Percentiles rank a stretch among this genome's conserved stretches.
Evolutionary conservation across 75 land plant species (phyloP).

Genomic region (Gnetum montanum): DNA sequence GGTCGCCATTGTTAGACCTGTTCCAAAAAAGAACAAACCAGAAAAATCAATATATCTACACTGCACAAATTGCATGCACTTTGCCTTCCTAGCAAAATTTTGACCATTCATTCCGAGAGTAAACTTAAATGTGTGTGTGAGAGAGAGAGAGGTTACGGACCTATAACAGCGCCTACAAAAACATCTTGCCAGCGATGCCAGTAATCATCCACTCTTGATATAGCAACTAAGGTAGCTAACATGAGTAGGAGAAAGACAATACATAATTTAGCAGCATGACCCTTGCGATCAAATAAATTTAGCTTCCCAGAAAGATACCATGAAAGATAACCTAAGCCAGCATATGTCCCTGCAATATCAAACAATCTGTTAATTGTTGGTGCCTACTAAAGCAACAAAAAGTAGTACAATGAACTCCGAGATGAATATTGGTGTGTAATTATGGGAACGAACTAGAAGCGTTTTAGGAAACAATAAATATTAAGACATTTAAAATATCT

Average conservation of each 20-base stretch:
- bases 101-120: neutral
- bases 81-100: neutral
- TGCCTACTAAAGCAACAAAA: too few species aligned
- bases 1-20: slow-evolving; percentile 19
- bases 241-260: slow-evolving; percentile 63
- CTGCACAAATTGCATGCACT: neutral
- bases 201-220: slow-evolving; percentile 83
- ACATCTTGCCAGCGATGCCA: slow-evolving; percentile 94
- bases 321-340: slow-evolving; percentile 64
- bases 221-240: slow-evolving; percentile 45
- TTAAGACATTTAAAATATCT: too few species aligned
- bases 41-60: neutral
- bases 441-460: too few species aligned
- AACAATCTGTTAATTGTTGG: too few species aligned
- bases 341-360: slow-evolving; percentile 89
- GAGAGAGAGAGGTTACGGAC: slow-evolving; percentile 6
- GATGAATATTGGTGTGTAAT: too few species aligned
- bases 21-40: neutral
- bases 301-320: slow-evolving; percentile 70
- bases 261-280: slow-evolving; percentile 68
- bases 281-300: slow-evolving; percentile 49
- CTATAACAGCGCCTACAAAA: slow-evolving; percentile 59
- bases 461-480: too few species aligned
- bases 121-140: neutral
- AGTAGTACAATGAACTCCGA: too few species aligned